Evolutionary conservation across 805 yeast genomes (phyloP), one percentile per base, ranked within the genome.

Genomic region (Saccharomycopsis sp.): DNA sequence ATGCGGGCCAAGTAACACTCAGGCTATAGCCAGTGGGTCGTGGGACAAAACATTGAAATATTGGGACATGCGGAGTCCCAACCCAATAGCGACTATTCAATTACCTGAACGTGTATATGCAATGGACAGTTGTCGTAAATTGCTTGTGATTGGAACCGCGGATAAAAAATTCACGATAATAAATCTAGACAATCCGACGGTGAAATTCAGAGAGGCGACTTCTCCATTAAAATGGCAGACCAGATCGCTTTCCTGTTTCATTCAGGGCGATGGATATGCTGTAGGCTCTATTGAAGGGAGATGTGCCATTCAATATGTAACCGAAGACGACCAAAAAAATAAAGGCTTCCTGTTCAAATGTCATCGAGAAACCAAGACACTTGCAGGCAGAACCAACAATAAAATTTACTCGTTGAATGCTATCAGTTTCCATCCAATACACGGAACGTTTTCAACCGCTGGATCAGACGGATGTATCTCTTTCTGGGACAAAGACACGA

Each of bases 21-120:
- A 75, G 29, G 89, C 89, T 63, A 83, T 93, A 25, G 97, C 91
- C 2, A 83, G 92, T 51, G 97, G 96, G 5, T 89, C 97, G 3
- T 94, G 97, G 97, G 99, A 94, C 73, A 91, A 90, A 73, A 90
- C 97, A 0, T 73, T 94, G 63, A 85, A 83, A 69, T 94, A 94
- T 72, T 93, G 99, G 99, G 98, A 94, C 73, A 78, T 88, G 74
- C 84, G 97, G 68, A 84, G 85, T 64, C 87, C 86, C 52, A 85
- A 82, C 65, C 94, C 98, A 17, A 80, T 93, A 20, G 81, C 91
- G 19, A 87, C 96, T 2, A 74, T 94, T 47, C 81, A 81, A 66
- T 75, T 94, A 70, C 97, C 98, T 0, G 98, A 94, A 64, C 77
- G 97, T 56, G 97, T 89, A 0, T 93, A 91, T 73, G 76, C 91